Conservation (phyloP, 176 grass and related monocot species). For the Neostapfia colusana region DNA sequence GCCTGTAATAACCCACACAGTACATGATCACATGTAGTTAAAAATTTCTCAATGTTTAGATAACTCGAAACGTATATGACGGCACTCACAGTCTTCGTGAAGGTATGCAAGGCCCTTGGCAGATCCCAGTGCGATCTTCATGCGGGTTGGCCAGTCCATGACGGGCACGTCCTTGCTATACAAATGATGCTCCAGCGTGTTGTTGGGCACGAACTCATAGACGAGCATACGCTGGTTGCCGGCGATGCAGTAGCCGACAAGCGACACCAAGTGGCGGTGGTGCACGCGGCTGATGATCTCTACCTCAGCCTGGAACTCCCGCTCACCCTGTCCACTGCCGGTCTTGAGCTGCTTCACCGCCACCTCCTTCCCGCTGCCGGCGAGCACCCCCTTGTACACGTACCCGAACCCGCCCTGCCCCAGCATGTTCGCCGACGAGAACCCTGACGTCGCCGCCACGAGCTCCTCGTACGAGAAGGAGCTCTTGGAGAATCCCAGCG, state of each 20-base stretch:
- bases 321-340: conserved; percentile 66
- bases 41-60: too few species aligned
- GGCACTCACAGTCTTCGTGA: not conserved
- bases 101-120: not conserved
- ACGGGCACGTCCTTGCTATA: conserved; percentile 32
- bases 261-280: conserved; percentile 66
- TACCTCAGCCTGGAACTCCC: conserved; percentile 78
- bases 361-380: conserved; percentile 36
- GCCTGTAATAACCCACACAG: not conserved
- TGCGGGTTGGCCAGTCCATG: not conserved
- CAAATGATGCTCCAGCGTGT: conserved; percentile 71
- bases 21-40: too few species aligned
- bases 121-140: not conserved
- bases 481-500: not conserved
- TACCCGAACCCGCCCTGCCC: conserved; percentile 13
- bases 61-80: too few species aligned
- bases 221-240: conserved; percentile 60
- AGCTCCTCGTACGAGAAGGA: not conserved
- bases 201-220: conserved; percentile 77
- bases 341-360: conserved; percentile 65
- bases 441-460: not conserved
- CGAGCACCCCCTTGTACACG: not conserved
- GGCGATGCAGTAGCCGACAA: conserved; percentile 66
- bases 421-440: not conserved
- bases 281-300: conserved; percentile 75